Base-by-base conservation (phyloP, 805 yeast species). In the Lipomyces spencermartinsiae region DNA sequence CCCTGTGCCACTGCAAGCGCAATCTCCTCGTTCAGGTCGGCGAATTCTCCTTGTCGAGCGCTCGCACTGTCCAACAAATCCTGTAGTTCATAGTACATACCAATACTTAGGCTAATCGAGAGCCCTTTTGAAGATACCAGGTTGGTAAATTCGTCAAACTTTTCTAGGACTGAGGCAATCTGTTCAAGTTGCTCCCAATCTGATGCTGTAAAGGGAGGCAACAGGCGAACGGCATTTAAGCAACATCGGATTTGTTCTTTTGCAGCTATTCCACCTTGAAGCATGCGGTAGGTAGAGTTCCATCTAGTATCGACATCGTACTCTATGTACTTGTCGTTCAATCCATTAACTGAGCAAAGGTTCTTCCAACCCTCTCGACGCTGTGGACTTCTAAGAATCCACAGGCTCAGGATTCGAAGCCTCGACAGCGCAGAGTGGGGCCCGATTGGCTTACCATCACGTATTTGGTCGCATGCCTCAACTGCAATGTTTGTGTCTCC, bases 241-340 rank as follows among this genome's bases (percentile, higher is more conserved):
- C 12, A 39, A 39, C 46, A 39, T 9, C 46, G 16, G 46, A 51
- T 51, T 3, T 51, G 55, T 51, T 51, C 31, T 9, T 51, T 22
- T 51, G 55, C 55, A 22, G 29, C 55, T 22, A 51, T 1, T 39
- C 55, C 55, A 51, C 31, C 55, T 22, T 51, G 31, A 51, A 51
- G 55, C 55, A 51, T 51, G 29, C 55, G 55, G 16, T 51, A 51
- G 29, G 55, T 51, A 22, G 55, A 51, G 31, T 51, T 51, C 55
- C 55, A 51, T 29, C 55, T 22, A 1, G 55, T 51, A 3, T 29
- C 31, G 31, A 51, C 55, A 51, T 51, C 55, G 16, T 49, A 49
- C 49, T 39, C 16, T 22, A 51, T 2, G 29, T 22, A 22, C 55
- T 51, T 51, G 16, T 51, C 55, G 31, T 22, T 22, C 29, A 51